Evolutionary conservation across 352 stramenopile species (phyloP), one percentile per base, ranked within the genome.

Genomic region (Saprolegnia parasitica): DNA sequence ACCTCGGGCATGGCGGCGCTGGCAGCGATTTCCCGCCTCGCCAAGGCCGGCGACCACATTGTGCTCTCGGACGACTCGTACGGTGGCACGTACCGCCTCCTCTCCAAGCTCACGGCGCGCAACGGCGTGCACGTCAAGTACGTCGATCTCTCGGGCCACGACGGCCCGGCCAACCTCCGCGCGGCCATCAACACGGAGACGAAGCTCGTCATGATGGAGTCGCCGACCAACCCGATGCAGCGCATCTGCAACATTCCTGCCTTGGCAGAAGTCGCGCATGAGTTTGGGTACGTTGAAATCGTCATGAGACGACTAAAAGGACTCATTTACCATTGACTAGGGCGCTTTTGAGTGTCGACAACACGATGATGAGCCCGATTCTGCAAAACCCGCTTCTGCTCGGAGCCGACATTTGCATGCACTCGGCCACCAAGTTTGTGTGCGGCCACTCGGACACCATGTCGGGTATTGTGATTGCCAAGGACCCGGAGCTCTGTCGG

Each of bases 351-450:
- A 95, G 88, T 32, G 94, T 98, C 13, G 96, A 99, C 78, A 98
- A 98, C 80, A 98, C 95, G 8, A 98, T 98, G 81, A 93, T 97
- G 78, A 96, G 85, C 39, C 95, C 96, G n/a, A 96, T 97, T 60
- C 80, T 98, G 56, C 92, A 98, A 76, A 96, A 98, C 71, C 96
- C 96, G 29, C 72, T 98, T 10, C 72, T 80, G 37, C 81, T 98
- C 6, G 96, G 96, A 23, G 96, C 96, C 8, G 97, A 99, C 80
- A 87, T 98, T 26, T 92, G 98, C 26, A 81, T 99, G 60, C 96
- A 99, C 80, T 98, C 88, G 56, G 94, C 87, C 24, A 99, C 97
- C 57, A 99, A 99, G 79, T 99, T 98, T 73, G 84, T 99, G 62
- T 96, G 84, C 67, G 97, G 97, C 57, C 97, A 99, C 81, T 97